A percentile compares a stretch with the other conserved stretches of the same genome.
Conservation (phyloP, 1,284 basidiomycete species). For the Trametes versicolor region DNA sequence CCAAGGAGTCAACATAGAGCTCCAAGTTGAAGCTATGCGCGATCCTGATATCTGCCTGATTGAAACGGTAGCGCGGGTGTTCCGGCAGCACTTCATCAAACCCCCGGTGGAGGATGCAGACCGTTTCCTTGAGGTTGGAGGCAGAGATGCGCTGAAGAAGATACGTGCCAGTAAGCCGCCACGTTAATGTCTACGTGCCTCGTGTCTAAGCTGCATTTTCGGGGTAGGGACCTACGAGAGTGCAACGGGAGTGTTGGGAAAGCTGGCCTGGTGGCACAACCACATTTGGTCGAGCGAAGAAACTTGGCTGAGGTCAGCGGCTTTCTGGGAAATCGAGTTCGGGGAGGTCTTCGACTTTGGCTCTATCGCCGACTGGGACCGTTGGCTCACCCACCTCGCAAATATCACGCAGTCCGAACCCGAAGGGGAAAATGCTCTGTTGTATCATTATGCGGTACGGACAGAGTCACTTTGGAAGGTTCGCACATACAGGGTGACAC, state of each 20-base stretch:
- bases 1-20: neutral
- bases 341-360: too few species aligned
- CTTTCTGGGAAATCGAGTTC: neutral
- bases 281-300: slow-evolving; percentile 8
- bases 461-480: too few species aligned
- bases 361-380: neutral
- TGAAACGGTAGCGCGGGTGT: neutral
- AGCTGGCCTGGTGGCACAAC: slow-evolving; percentile 10
- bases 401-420: neutral
- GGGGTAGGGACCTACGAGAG: neutral
- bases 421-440: neutral
- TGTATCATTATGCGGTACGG: slow-evolving; percentile 2
- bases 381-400: slow-evolving; percentile 6
- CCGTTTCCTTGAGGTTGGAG: too few species aligned
- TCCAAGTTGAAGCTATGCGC: neutral
- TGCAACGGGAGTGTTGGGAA: neutral
- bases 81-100: neutral
- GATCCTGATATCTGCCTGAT: neutral
- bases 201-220: neutral
- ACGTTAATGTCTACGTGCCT: neutral
- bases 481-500: neutral
- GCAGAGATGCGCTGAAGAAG: neutral
- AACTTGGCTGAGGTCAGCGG: neutral
- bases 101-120: too few species aligned
- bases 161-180: neutral